These are phyloP conservation scores for Nothophaeocryptopus gaeumannii DNA, from an alignment of 2,329 filamentous ascomycete genomes.

Conservation along the genomic window DNA sequence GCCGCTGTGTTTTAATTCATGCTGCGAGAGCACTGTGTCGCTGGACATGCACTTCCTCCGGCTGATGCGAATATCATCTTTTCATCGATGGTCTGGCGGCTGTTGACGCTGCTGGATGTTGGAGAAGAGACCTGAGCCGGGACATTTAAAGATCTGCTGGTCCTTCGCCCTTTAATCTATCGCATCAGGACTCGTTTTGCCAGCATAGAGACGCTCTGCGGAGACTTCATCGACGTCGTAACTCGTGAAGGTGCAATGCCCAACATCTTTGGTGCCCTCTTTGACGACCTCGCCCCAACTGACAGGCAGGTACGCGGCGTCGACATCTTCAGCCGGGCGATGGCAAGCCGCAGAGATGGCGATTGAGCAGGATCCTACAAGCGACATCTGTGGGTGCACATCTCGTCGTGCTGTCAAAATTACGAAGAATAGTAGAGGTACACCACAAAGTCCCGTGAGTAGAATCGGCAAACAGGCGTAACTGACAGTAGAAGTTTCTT, in stretches of 20 bases:
- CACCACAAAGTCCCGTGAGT: not conserved
- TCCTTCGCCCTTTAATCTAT: too few relatives aligned
- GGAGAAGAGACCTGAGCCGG: too few relatives aligned
- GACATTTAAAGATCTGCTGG: too few relatives aligned
- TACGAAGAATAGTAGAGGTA: slow-evolving; percentile 6
- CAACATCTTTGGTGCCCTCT: slow-evolving; percentile 10
- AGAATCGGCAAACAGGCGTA: slow-evolving; percentile 3
- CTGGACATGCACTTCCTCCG: too few relatives aligned
- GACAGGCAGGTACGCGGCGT: slow-evolving; percentile 21
- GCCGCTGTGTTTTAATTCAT: too few relatives aligned
- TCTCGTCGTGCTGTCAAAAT: slow-evolving; percentile 10
- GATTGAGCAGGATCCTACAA: slow-evolving; percentile 20
- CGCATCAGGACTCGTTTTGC: too few relatives aligned
- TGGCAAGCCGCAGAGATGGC: slow-evolving; percentile 25
- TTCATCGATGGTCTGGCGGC: too few relatives aligned
- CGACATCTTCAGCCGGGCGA: slow-evolving; percentile 12
- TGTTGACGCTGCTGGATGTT: too few relatives aligned
- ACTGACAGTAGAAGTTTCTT: too few relatives aligned
- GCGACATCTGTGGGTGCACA: slow-evolving; percentile 17
- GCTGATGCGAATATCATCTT: too few relatives aligned
- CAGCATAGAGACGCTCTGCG: too few relatives aligned
- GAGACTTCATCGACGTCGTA: not conserved
- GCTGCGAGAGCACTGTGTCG: too few relatives aligned
- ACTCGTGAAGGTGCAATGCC: slow-evolving; percentile 24
- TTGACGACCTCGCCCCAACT: slow-evolving; percentile 21